A percentile compares a stretch with the other conserved stretches of the same genome.
Conservation (phyloP, 805 yeast genomes). For the Kockiozyma suomiensis region DNA sequence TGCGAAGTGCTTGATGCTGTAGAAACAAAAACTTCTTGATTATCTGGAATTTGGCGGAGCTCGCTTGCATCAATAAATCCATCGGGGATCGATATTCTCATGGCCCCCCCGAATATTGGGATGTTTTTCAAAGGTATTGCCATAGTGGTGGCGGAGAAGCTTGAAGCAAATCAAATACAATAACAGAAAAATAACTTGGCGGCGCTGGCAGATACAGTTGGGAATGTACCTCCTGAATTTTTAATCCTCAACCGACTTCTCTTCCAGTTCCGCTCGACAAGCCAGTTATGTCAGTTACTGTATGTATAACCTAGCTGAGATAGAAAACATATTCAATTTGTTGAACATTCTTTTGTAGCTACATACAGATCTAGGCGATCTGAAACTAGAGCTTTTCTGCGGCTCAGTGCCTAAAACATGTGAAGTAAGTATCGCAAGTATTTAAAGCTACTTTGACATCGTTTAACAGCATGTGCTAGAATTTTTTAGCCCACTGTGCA, state of each 20-base stretch:
- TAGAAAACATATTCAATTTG: not conserved
- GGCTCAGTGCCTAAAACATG: constrained; percentile 47
- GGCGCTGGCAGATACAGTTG: not conserved
- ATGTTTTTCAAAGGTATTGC: not conserved
- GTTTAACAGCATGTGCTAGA: constrained; percentile 36
- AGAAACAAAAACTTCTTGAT: constrained; percentile 85
- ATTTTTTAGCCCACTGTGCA: constrained; percentile 52
- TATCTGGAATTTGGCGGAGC: constrained; percentile 84
- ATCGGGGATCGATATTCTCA: constrained; percentile 59
- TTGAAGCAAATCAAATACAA: not conserved
- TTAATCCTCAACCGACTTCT: not conserved
- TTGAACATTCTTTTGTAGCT: constrained; percentile 36
- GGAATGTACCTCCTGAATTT: not conserved
- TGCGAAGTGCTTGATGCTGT: constrained; percentile 35
- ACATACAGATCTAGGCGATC: constrained; percentile 46
- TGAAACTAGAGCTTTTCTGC: constrained; percentile 47
- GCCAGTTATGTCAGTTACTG: constrained; percentile 33
- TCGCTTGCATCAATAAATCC: constrained; percentile 69
- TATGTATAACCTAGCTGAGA: not conserved
- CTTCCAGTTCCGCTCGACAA: not conserved
- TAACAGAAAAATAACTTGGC: not conserved
- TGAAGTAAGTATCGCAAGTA: constrained; percentile 40
- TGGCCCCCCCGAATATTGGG: constrained; percentile 81
- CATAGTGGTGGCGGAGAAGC: not conserved
- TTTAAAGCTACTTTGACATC: not conserved